Percentiles rank a stretch among this genome's conserved stretches.
Conservation (phyloP, 2,329 filamentous ascomycete genomes). For the Chaetoscypha palmicola region DNA sequence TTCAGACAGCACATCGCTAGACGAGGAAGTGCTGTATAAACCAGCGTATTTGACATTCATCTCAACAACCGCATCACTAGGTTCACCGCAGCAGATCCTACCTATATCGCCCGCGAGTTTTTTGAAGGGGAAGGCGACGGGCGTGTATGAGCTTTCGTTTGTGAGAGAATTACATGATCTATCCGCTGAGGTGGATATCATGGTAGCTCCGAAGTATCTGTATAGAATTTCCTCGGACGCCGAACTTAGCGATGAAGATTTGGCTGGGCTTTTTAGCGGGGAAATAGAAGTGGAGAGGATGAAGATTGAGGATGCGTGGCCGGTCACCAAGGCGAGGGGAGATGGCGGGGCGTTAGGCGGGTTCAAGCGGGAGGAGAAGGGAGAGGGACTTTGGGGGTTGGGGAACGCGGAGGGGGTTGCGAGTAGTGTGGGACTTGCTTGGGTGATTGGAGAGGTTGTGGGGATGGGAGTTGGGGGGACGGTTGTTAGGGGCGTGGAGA, state of each 20-base stretch:
- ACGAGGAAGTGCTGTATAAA: conserved; percentile 9
- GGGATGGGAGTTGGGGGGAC: conserved; percentile 5
- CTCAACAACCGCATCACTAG: not conserved
- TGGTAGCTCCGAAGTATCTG: conserved; percentile 2
- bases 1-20: too few relatives aligned
- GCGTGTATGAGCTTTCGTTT: conserved; percentile 14
- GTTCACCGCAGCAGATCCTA: not conserved
- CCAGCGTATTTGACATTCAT: conserved; percentile 11
- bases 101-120: not conserved
- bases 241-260: not conserved
- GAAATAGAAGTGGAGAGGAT: not conserved
- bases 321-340: conserved; percentile 7
- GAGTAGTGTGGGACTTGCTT: conserved; percentile 11
- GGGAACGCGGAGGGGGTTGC: conserved; percentile 9
- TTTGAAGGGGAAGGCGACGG: not conserved
- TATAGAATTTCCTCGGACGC: conserved; percentile 11
- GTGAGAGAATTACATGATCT: conserved; percentile 8
- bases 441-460: conserved; percentile 12
- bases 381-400: conserved; percentile 12
- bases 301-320: conserved; percentile 15
- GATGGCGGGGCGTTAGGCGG: not conserved
- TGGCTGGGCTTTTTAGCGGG: not conserved
- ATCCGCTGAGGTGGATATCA: not conserved
- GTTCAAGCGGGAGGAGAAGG: conserved; percentile 7
- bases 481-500: not conserved